These are phyloP conservation scores for Ustilago lituana DNA, from an alignment of 1,284 basidiomycete species.

Conservation along the genomic window DNA sequence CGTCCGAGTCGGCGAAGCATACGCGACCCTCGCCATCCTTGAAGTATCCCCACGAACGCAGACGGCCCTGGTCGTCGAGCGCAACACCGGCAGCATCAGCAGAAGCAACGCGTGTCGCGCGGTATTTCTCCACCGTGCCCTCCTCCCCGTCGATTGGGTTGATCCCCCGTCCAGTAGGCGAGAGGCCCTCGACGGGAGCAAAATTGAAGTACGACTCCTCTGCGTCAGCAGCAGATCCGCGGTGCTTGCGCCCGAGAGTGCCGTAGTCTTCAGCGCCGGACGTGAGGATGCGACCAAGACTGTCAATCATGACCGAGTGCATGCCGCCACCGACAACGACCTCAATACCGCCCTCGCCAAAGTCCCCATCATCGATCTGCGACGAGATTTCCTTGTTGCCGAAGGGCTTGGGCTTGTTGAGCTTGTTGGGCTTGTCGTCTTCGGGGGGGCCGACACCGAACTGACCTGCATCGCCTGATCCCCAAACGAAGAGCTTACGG, in stretches of 20 bases:
- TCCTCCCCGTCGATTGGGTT: constrained; percentile 75
- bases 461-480: constrained; percentile 65
- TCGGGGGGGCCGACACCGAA: constrained; percentile 63
- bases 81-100: constrained; percentile 87
- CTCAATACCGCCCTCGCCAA: constrained; percentile 58
- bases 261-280: constrained; percentile 93
- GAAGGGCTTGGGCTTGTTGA: constrained; percentile 59
- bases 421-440: constrained; percentile 64
- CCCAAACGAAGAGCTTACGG: constrained; percentile 65
- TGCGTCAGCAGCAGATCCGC: constrained; percentile 76
- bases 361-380: constrained; percentile 54
- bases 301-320: constrained; percentile 64
- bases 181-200: constrained; percentile 76
- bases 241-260: constrained; percentile 75
- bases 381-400: constrained; percentile 55
- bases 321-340: constrained; percentile 62
- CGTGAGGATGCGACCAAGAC: constrained; percentile 68
- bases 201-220: constrained; percentile 83
- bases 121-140: constrained; percentile 76
- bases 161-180: constrained; percentile 50
- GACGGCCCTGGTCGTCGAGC: constrained; percentile 78
- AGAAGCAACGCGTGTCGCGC: constrained; percentile 81
- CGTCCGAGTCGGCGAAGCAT: constrained; percentile 75
- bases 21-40: constrained; percentile 84
- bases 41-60: constrained; percentile 75